phyloP scores from a whole-genome alignment of 2,329 filamentous ascomycete genomes.

The Hypoxylon rubiginosum region DNA sequence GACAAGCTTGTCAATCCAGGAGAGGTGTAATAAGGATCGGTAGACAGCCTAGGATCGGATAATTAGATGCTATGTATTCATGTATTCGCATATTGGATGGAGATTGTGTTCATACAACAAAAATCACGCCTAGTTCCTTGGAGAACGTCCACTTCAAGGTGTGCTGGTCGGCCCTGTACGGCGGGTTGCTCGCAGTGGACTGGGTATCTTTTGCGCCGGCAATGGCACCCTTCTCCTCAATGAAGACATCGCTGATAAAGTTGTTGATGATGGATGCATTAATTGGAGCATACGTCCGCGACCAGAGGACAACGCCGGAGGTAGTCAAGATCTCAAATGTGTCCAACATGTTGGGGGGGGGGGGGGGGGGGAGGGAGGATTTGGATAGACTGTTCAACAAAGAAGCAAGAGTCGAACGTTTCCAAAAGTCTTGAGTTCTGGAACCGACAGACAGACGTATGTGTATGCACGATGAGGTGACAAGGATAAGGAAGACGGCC shows the following conservation, averaged over 20 bases:
- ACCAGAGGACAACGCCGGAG: slow-evolving; percentile 97
- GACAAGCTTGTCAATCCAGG: slow-evolving; percentile 96
- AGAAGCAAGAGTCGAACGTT: background rate
- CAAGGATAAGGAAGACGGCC: slow-evolving; percentile 24
- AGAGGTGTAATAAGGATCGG: slow-evolving; percentile 92
- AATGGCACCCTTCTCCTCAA: slow-evolving; percentile 85
- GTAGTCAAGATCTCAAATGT: slow-evolving; percentile 97
- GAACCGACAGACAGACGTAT: slow-evolving; percentile 4
- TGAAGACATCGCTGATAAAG: slow-evolving; percentile 96
- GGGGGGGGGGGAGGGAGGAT: slow-evolving; percentile 9
- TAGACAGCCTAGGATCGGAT: slow-evolving; percentile 81
- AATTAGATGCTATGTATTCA: slow-evolving; percentile 33
- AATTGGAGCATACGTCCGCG: slow-evolving; percentile 84
- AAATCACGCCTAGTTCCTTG: slow-evolving; percentile 94
- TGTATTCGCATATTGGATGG: slow-evolving; percentile 16
- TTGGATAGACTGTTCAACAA: slow-evolving; percentile 4
- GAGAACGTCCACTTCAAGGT: slow-evolving; percentile 93
- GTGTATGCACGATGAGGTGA: slow-evolving; percentile 40
- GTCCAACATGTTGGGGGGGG: slow-evolving; percentile 79
- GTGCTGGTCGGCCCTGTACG: slow-evolving; percentile 92
- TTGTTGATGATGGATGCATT: slow-evolving; percentile 89
- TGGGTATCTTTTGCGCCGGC: slow-evolving; percentile 70
- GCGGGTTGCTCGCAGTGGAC: slow-evolving; percentile 74
- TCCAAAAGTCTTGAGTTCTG: slow-evolving; percentile 11
- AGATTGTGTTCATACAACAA: slow-evolving; percentile 75